Percentiles rank a stretch among this genome's conserved stretches.
Evolutionary conservation across 768 basidiomycete species (phyloP).

Genomic region (Agaricus subrufescens): DNA sequence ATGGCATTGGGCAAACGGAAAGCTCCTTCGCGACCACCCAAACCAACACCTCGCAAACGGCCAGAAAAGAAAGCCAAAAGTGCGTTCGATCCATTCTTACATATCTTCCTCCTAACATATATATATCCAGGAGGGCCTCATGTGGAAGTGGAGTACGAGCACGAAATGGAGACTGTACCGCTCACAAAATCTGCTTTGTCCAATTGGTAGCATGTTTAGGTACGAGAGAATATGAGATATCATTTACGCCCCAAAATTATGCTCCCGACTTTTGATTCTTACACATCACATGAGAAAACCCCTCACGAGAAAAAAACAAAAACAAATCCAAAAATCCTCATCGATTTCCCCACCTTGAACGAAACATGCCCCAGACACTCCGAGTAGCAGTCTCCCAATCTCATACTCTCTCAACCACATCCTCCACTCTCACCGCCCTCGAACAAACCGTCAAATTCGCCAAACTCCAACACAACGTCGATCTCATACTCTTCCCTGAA

Average conservation of each 20-base stretch:
- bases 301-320: too few relatives aligned
- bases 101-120: neutral
- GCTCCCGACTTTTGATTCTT: neutral
- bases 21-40: constrained; percentile 39
- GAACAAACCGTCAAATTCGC: neutral
- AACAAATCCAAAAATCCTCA: too few relatives aligned
- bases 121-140: constrained; percentile 58
- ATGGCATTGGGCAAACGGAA: constrained; percentile 67
- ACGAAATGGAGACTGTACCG: constrained; percentile 74
- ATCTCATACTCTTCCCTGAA: neutral
- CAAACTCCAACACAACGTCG: neutral
- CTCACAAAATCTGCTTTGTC: constrained; percentile 47
- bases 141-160: constrained; percentile 96
- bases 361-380: neutral
- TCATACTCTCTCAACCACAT: neutral
- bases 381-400: neutral
- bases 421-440: neutral
- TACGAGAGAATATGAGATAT: neutral
- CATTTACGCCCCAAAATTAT: neutral
- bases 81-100: constrained; percentile 26
- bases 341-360: neutral
- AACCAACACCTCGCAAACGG: constrained; percentile 41
- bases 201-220: constrained; percentile 40
- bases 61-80: constrained; percentile 60
- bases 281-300: neutral